Base-by-base conservation (phyloP, 352 stramenopile genomes). In the Phytophthora pini region DNA sequence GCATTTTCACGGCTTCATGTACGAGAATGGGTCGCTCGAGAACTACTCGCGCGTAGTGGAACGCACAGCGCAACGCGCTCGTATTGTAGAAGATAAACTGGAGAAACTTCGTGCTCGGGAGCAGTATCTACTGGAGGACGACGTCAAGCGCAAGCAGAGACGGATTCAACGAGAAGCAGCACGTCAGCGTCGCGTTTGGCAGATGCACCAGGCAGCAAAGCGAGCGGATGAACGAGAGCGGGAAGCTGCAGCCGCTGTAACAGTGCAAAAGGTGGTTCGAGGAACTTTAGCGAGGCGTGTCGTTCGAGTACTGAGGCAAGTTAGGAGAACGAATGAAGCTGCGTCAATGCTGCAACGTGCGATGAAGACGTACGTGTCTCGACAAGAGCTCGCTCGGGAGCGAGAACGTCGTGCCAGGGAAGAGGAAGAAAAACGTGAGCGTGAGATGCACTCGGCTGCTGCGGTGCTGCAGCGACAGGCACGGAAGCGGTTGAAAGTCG, bases 41-140 rank as follows among this genome's bases (percentile, higher is more conserved):
- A 94, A 92, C 56, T 80, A 91, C 48, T 58, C 69, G 46, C 84
- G 86, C 4, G 72, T 92, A 11, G 51, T 89, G 6, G 77, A 90
- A 56, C 77, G 86, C 6, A 88, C 80, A 6, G 70, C 76, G 27
- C 70, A 79, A 44, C 64, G 81, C 12, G 61, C 76, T 10, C 60
- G 68, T 29, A 63, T 90, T 32, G 39, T 87, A 6, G 53, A 80
- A 17, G 74, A 87, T 17, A 80, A 82, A 12, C 57, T 92, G 27
- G 61, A 76, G 13, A 84, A 80, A 40, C 55, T 90, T 24, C 67
- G 66, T n/a, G 49, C 65, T 31, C 58, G 76, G 12, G 78, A 92
- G 49, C 77, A 82, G 11, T 62, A 74, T 41, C 56, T 89, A 7
- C 9, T 76, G 4, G 68, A 74, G 1, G 72, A 85, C 32, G 72